These are phyloP conservation scores for Pythium aquatile DNA, from an alignment of 352 stramenopile genomes.

Conservation along the genomic window DNA sequence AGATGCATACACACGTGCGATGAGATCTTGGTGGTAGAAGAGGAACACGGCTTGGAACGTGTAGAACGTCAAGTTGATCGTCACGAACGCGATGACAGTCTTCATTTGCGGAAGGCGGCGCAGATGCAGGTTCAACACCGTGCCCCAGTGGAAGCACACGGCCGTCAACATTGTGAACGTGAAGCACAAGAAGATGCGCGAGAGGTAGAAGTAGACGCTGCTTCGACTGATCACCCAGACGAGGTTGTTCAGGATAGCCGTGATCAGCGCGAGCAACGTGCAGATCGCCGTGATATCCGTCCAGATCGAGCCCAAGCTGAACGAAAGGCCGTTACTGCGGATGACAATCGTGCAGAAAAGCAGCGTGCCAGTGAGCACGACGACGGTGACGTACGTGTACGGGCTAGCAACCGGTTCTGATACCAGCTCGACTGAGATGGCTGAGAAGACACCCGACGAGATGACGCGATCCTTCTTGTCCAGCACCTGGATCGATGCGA, in stretches of 20 bases:
- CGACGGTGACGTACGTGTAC: conserved; percentile 89
- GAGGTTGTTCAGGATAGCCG: conserved; percentile 81
- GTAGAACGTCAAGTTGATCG: conserved; percentile 81
- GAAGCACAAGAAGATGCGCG: conserved; percentile 74
- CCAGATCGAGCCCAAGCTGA: conserved; percentile 85
- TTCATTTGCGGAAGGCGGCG: conserved; percentile 73
- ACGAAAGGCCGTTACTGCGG: conserved; percentile 75
- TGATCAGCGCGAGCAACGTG: conserved; percentile 70
- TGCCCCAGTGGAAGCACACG: conserved; percentile 88
- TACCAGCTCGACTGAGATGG: conserved; percentile 71
- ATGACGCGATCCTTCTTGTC: conserved; percentile 54
- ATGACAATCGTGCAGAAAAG: conserved; percentile 84
- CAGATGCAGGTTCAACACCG: conserved; percentile 74
- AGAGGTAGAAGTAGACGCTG: conserved; percentile 83
- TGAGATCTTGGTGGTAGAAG: conserved; percentile 64
- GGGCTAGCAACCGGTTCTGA: conserved; percentile 63
- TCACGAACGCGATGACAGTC: conserved; percentile 59
- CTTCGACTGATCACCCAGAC: conserved; percentile 71
- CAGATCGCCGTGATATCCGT: conserved; percentile 86
- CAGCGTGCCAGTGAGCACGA: conserved; percentile 78
- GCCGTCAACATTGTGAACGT: conserved; percentile 89
- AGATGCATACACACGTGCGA: conserved; percentile 67
- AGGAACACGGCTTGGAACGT: conserved; percentile 71
- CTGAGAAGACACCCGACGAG: conserved; percentile 57
- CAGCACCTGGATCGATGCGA: conserved; percentile 53